Percentiles rank a stretch among this genome's conserved stretches.
Conservation (phyloP, 148 eudicot genomes). For the Vaccinium vitisidaea region DNA sequence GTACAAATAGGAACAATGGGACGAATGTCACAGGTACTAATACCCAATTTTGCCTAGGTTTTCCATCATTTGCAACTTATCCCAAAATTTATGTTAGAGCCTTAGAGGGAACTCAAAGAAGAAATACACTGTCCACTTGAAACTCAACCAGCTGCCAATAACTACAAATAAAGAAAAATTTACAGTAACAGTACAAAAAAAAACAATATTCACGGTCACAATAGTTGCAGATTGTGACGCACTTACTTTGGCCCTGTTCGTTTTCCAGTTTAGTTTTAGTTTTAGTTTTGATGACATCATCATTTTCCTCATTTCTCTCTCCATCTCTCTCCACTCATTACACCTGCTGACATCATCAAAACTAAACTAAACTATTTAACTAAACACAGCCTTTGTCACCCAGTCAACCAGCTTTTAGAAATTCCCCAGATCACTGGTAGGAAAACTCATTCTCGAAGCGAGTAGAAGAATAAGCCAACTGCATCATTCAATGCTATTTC, state of each 20-base stretch:
- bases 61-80: background rate
- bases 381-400: no score
- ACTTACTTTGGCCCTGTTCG: no score
- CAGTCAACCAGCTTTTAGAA: background rate
- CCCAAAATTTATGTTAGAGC: background rate
- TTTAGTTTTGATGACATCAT: no score
- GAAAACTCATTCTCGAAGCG: background rate
- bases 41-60: background rate
- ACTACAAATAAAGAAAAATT: background rate
- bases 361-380: no score
- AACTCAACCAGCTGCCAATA: background rate
- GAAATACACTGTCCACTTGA: background rate
- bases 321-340: no score
- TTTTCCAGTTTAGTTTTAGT: no score
- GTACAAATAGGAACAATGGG: background rate
- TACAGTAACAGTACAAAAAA: background rate
- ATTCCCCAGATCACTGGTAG: background rate
- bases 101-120: background rate
- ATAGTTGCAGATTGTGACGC: background rate
- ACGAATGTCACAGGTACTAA: background rate
- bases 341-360: no score
- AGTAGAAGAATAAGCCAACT: slow-evolving; percentile 3
- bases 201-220: background rate
- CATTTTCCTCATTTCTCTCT: no score
- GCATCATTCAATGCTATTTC: slow-evolving; percentile 1